Evolutionary conservation across 2,329 filamentous ascomycete species (phyloP).

Genomic region (Cladosporium sp.): DNA sequence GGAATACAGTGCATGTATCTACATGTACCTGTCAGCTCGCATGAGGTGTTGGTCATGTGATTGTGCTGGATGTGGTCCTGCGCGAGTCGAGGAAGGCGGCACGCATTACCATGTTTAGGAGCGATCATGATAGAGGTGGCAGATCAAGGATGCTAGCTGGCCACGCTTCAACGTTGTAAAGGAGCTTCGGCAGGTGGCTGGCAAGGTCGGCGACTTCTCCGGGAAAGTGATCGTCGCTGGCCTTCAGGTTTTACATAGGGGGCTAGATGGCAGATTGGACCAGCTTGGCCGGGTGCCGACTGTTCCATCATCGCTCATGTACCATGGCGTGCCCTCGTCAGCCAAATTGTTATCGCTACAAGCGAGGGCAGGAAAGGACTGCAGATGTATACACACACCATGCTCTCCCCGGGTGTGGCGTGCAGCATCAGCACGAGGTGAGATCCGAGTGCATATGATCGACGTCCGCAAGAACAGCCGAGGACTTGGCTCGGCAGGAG

Average conservation of each 20-base stretch:
- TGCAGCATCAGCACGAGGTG: not conserved
- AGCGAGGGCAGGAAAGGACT: not conserved
- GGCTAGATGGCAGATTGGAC: not conserved
- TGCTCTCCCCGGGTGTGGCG: not conserved
- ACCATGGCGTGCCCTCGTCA: not conserved
- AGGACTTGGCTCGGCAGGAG: not conserved
- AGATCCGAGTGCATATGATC: not conserved
- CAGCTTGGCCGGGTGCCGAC: not conserved
- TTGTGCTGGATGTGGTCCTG: not conserved
- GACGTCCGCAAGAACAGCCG: not conserved
- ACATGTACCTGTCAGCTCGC: not conserved
- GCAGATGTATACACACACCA: not conserved
- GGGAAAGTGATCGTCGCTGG: not conserved
- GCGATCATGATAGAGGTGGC: no score
- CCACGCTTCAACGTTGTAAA: no score
- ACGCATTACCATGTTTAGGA: no score
- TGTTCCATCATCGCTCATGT: not conserved
- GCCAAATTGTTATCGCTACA: not conserved
- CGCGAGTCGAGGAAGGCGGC: no score
- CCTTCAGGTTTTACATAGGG: conserved; percentile 4
- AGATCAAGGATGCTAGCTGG: no score
- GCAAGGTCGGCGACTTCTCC: not conserved
- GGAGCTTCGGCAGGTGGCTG: no score
- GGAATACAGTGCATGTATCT: not conserved
- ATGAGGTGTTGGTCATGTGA: not conserved